Conservation (phyloP, 768 basidiomycete genomes). For the Pholiota molesta region DNA sequence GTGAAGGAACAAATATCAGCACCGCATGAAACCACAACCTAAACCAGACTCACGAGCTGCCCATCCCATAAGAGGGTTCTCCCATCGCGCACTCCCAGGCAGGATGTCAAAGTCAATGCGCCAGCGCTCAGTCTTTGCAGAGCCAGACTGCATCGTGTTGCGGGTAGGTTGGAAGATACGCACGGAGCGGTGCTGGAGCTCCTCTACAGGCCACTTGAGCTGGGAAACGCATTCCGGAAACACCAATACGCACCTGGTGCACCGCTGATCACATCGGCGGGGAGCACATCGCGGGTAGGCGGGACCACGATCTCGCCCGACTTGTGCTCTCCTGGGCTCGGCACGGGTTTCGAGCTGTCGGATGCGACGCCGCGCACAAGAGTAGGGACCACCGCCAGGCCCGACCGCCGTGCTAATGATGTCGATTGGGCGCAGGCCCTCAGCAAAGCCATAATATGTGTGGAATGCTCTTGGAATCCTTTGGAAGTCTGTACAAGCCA, state of each 20-base stretch:
- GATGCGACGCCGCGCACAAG: constrained; percentile 34
- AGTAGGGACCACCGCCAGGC: constrained; percentile 19
- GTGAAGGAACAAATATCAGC: constrained; percentile 3
- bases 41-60: constrained; percentile 73
- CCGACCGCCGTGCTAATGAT: constrained; percentile 27
- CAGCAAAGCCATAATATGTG: constrained; percentile 54
- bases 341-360: constrained; percentile 27
- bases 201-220: constrained; percentile 47
- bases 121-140: constrained; percentile 86
- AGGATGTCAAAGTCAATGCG: constrained; percentile 93
- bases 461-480: not conserved
- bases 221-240: not conserved
- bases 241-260: constrained; percentile 66
- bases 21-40: not conserved
- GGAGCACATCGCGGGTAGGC: constrained; percentile 63
- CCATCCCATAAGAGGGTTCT: constrained; percentile 98
- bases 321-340: constrained; percentile 34
- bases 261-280: constrained; percentile 84
- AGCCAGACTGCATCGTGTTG: constrained; percentile 94
- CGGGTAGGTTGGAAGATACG: constrained; percentile 93
- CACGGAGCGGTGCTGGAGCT: constrained; percentile 85
- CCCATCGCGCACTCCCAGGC: constrained; percentile 92
- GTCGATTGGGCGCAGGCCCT: constrained; percentile 43
- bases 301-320: constrained; percentile 47
- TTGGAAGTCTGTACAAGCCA: not conserved